Conservation (phyloP, 495 filamentous ascomycete species). For the Neurospora sp. region DNA sequence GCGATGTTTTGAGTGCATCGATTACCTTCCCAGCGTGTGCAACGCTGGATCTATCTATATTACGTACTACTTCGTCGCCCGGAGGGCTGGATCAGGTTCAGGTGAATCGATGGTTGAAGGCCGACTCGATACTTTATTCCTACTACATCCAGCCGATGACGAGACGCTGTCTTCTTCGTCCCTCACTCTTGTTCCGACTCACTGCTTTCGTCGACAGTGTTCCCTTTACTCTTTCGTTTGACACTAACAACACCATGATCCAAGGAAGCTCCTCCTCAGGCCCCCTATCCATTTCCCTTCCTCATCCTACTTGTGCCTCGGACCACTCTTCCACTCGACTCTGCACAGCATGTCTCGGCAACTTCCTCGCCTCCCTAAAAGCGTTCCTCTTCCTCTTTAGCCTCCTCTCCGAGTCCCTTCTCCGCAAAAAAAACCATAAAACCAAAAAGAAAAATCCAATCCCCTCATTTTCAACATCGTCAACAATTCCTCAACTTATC, state of each 20-base stretch:
- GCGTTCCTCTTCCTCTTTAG: neutral
- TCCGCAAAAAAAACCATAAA: neutral
- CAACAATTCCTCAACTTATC: neutral
- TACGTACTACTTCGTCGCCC: neutral
- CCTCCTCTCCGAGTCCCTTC: neutral
- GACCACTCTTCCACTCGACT: neutral
- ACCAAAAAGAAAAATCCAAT: neutral
- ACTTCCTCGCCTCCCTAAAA: neutral
- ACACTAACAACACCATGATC: neutral
- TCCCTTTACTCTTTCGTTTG: neutral
- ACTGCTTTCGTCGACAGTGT: neutral
- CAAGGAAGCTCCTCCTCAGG: neutral
- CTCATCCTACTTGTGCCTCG: neutral
- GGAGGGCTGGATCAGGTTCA: neutral
- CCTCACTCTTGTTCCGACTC: neutral
- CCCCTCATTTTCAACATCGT: no score
- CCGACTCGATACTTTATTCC: neutral
- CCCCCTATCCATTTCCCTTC: neutral
- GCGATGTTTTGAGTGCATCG: neutral
- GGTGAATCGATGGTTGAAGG: neutral
- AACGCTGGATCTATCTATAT: neutral
- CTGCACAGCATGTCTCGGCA: neutral
- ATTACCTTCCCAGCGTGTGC: neutral
- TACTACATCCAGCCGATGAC: neutral
- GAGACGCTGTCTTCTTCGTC: neutral